Percentiles rank a stretch among this genome's conserved stretches.
These are phyloP conservation scores for Aspergillus ustus DNA, from an alignment of 2,329 filamentous ascomycete genomes.

Conservation along the genomic window DNA sequence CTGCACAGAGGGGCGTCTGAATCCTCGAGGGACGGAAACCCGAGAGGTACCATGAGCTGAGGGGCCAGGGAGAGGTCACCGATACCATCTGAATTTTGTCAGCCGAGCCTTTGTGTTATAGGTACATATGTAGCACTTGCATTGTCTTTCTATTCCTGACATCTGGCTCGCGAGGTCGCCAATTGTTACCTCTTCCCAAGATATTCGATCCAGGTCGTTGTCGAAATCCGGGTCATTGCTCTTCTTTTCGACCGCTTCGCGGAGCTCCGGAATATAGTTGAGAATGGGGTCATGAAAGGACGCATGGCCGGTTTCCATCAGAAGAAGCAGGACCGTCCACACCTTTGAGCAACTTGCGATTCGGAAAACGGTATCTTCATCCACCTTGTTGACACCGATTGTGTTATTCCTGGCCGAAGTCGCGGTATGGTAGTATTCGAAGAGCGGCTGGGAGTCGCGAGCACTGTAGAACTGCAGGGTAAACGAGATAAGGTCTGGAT, in stretches of 20 bases:
- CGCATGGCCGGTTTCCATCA: slow-evolving; percentile 33
- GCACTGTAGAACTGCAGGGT: slow-evolving; percentile 47
- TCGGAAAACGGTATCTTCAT: slow-evolving; percentile 50
- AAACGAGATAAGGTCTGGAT: slow-evolving; percentile 33
- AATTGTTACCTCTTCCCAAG: slow-evolving; percentile 43
- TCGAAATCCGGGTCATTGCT: slow-evolving; percentile 5
- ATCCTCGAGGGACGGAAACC: neutral
- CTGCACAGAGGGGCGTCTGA: neutral
- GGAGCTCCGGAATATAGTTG: slow-evolving; percentile 33
- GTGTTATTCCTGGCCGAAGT: slow-evolving; percentile 31
- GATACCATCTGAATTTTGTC: slow-evolving; percentile 9
- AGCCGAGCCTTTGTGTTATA: neutral
- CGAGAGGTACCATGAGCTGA: neutral
- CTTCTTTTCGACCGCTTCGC: neutral
- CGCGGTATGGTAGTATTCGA: slow-evolving; percentile 40
- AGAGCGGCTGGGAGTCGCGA: slow-evolving; percentile 28
- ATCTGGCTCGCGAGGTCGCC: slow-evolving; percentile 45
- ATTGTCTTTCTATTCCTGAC: slow-evolving; percentile 43
- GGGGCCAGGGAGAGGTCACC: neutral
- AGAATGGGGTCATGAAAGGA: slow-evolving; percentile 28
- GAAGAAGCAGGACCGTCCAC: slow-evolving; percentile 44
- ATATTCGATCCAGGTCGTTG: slow-evolving; percentile 27
- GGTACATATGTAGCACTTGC: slow-evolving; percentile 30
- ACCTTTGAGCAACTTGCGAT: slow-evolving; percentile 51
- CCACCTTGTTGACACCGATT: slow-evolving; percentile 40